phyloP scores from a whole-genome alignment of 2,329 filamentous ascomycete genomes.

The Diplodia mutila region DNA sequence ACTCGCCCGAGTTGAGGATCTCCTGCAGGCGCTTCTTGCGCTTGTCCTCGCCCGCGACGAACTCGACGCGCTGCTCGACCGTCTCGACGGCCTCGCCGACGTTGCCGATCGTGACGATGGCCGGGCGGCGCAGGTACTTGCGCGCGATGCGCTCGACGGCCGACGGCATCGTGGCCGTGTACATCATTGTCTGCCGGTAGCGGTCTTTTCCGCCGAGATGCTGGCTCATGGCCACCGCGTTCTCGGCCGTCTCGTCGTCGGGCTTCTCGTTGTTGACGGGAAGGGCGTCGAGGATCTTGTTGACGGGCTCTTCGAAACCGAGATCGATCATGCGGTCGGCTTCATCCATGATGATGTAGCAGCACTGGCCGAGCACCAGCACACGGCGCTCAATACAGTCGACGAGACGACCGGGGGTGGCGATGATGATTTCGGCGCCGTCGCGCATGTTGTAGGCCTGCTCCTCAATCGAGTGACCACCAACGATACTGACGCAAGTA shows the following conservation, averaged over 20 bases:
- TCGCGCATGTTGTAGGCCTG: conserved; percentile 88
- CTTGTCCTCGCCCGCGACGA: conserved; percentile 88
- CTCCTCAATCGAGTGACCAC: conserved; percentile 92
- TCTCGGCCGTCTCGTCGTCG: conserved; percentile 88
- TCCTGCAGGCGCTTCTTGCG: conserved; percentile 95
- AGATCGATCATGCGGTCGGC: conserved; percentile 99
- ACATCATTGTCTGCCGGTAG: conserved; percentile 99
- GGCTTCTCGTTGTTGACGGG: conserved; percentile 94
- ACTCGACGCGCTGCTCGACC: conserved; percentile 95
- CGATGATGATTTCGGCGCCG: conserved; percentile 96
- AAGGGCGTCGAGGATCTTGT: conserved; percentile 93
- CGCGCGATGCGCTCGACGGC: conserved; percentile 94
- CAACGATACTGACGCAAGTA: conserved; percentile 95
- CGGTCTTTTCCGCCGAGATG: conserved; percentile 75
- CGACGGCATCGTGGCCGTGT: conserved; percentile 96
- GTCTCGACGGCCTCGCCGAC: conserved; percentile 95
- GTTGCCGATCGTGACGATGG: conserved; percentile 93
- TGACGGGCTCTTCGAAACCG: conserved; percentile 95
- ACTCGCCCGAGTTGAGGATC: conserved; percentile 80
- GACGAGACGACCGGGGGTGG: conserved; percentile 94
- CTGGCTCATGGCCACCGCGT: conserved; percentile 80
- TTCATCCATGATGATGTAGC: conserved; percentile 99
- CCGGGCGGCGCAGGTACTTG: conserved; percentile 90
- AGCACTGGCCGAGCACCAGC: conserved; percentile 91
- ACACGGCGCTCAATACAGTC: conserved; percentile 95